These are phyloP conservation scores for Flaveria linearis DNA, from an alignment of 129 eudicot genomes.

Conservation along the genomic window DNA sequence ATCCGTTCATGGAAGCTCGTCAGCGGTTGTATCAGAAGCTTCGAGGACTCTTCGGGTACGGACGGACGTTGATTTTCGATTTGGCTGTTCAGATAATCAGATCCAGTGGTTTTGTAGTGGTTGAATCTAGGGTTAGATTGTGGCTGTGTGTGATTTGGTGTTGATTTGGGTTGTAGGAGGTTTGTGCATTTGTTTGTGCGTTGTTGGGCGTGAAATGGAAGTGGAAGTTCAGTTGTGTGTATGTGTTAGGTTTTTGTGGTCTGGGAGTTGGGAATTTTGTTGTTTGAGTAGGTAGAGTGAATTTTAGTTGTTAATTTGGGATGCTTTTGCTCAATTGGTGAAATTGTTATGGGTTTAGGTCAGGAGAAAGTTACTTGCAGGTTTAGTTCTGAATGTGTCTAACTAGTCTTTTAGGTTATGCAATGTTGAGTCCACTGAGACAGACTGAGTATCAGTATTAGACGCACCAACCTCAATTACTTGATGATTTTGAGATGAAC, in stretches of 20 bases:
- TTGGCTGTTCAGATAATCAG: conserved; percentile 11
- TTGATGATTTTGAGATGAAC: neutral
- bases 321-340: conserved; percentile 1
- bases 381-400: neutral
- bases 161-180: conserved; percentile 19
- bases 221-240: conserved; percentile 12
- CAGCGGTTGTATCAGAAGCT: conserved; percentile 66
- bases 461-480: neutral
- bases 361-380: conserved; percentile 4
- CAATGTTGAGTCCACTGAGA: neutral
- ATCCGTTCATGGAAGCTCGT: conserved; percentile 50
- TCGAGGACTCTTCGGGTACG: conserved; percentile 84
- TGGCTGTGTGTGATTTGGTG: conserved; percentile 6
- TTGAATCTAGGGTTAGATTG: conserved; percentile 39
- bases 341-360: conserved; percentile 4
- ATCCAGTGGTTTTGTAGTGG: conserved; percentile 39
- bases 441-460: neutral
- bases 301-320: conserved; percentile 5
- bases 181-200: neutral
- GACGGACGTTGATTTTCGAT: conserved; percentile 23
- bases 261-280: conserved; percentile 25
- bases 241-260: conserved; percentile 25
- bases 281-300: conserved; percentile 12
- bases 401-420: conserved; percentile 18
- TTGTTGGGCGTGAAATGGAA: conserved; percentile 27